Conservation (phyloP, 495 filamentous ascomycete species). For the Annulohypoxylon stygium region DNA sequence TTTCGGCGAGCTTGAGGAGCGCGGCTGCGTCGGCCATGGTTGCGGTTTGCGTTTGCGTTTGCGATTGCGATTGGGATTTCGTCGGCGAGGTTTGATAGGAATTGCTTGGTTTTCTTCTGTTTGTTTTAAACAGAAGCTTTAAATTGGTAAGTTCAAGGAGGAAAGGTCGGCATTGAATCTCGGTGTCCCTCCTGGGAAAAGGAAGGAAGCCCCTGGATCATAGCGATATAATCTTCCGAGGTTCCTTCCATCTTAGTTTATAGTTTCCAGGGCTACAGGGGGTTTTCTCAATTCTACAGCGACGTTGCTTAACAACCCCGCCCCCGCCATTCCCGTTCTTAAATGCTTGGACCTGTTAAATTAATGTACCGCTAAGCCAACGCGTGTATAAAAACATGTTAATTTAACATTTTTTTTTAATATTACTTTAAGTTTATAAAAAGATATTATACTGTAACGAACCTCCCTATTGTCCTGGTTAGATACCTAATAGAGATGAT, state of each 20-base stretch:
- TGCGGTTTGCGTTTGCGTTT: slow-evolving; percentile 5
- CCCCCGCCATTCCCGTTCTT: slow-evolving; percentile 18
- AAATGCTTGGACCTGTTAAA: neutral
- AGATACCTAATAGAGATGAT: no score
- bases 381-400: no score
- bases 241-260: slow-evolving; percentile 9
- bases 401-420: no score
- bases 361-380: neutral
- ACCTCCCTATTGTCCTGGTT: no score
- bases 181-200: neutral
- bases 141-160: neutral
- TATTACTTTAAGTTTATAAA: no score
- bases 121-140: neutral
- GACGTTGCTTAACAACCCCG: slow-evolving; percentile 27
- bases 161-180: neutral
- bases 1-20: slow-evolving; percentile 55
- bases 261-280: slow-evolving; percentile 22
- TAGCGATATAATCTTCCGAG: slow-evolving; percentile 8
- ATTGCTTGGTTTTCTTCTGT: neutral
- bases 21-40: slow-evolving; percentile 49
- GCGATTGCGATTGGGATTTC: neutral
- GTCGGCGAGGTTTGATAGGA: neutral
- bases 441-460: no score
- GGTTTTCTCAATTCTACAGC: slow-evolving; percentile 12
- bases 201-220: slow-evolving; percentile 3